phyloP scores from a whole-genome alignment of 495 filamentous ascomycete genomes.

The Lasiosphaeria ovina region DNA sequence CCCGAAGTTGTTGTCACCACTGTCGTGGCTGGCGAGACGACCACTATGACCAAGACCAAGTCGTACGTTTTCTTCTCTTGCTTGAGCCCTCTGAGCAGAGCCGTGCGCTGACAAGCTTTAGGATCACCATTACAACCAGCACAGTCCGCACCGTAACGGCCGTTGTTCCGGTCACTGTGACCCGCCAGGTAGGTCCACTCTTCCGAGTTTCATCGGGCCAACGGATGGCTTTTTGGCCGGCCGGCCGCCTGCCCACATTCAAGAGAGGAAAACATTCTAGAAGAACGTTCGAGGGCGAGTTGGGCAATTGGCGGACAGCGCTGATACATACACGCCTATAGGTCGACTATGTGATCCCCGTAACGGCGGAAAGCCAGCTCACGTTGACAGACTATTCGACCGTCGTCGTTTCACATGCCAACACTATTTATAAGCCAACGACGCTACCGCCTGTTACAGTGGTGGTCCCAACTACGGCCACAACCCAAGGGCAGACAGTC shows the following conservation, averaged over 20 bases:
- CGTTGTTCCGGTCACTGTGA: slow-evolving; percentile 37
- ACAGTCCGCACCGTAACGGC: slow-evolving; percentile 33
- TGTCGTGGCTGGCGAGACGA: slow-evolving; percentile 38
- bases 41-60: slow-evolving; percentile 43
- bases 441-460: slow-evolving; percentile 26
- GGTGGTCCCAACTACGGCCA: slow-evolving; percentile 30
- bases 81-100: background rate
- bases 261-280: too few species aligned
- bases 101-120: slow-evolving; percentile 8
- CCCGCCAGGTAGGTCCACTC: slow-evolving; percentile 19
- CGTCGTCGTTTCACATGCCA: slow-evolving; percentile 21
- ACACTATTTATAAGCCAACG: slow-evolving; percentile 20
- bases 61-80: slow-evolving; percentile 25
- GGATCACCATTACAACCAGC: slow-evolving; percentile 34
- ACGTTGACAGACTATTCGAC: slow-evolving; percentile 34
- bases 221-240: too few species aligned
- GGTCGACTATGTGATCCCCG: slow-evolving; percentile 31
- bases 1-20: slow-evolving; percentile 43
- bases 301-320: background rate
- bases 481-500: background rate
- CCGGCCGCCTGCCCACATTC: too few species aligned
- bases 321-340: background rate
- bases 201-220: too few species aligned
- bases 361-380: slow-evolving; percentile 31
- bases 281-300: too few species aligned